A percentile compares a stretch with the other conserved stretches of the same genome.
Conservation (phyloP, 2,329 filamentous ascomycete genomes). For the Grosmannia serpens region DNA sequence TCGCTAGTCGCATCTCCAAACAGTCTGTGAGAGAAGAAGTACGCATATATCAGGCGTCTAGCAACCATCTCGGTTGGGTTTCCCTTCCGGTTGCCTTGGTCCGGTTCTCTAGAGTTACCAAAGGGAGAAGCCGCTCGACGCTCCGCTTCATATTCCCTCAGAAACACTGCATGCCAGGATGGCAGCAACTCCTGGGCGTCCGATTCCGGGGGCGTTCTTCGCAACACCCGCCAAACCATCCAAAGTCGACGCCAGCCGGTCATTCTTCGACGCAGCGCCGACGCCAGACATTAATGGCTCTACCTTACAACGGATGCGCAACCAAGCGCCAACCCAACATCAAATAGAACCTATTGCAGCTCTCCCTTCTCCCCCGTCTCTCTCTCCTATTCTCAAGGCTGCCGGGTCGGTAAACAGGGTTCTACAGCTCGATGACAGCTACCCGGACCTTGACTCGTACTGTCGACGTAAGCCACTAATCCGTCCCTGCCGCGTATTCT, state of each 20-base stretch:
- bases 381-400: slow-evolving; percentile 59
- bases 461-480: slow-evolving; percentile 60
- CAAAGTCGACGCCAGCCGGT: slow-evolving; percentile 35
- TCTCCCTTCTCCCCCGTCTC: slow-evolving; percentile 27
- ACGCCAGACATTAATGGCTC: slow-evolving; percentile 11
- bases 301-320: slow-evolving; percentile 6
- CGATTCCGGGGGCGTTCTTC: slow-evolving; percentile 64
- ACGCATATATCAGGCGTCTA: background rate
- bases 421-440: slow-evolving; percentile 64
- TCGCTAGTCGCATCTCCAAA: background rate
- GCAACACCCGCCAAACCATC: slow-evolving; percentile 57
- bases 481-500: background rate
- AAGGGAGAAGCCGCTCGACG: background rate
- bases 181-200: slow-evolving; percentile 59
- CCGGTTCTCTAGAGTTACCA: background rate
- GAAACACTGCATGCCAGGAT: slow-evolving; percentile 21
- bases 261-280: slow-evolving; percentile 31
- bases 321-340: background rate
- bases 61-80: background rate
- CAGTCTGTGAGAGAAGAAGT: background rate
- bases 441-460: slow-evolving; percentile 82
- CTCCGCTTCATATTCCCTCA: background rate
- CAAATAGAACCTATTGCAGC: slow-evolving; percentile 22
- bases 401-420: slow-evolving; percentile 74
- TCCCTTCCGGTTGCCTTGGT: background rate